These are phyloP conservation scores for Fusarium coicis DNA, from an alignment of 2,329 filamentous ascomycete genomes.

Conservation along the genomic window DNA sequence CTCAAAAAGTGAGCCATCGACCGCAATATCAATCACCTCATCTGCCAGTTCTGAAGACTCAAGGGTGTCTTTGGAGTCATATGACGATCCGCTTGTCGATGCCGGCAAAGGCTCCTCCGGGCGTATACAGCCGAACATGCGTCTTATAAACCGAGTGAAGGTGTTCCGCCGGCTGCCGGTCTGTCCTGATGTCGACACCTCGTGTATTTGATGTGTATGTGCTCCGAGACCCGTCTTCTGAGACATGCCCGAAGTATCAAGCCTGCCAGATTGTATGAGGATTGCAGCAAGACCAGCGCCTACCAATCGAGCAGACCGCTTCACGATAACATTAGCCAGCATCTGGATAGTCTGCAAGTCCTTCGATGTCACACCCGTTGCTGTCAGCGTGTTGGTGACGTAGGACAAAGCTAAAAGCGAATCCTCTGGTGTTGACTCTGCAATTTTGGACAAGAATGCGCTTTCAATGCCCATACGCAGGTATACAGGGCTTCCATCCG, in stretches of 20 bases:
- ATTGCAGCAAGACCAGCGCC: conserved; percentile 6
- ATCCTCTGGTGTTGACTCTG: accelerated
- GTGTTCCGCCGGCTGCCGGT: accelerated
- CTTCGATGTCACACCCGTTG: background rate
- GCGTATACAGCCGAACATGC: background rate
- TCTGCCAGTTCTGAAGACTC: background rate
- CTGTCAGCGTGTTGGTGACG: accelerated
- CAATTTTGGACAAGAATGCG: background rate
- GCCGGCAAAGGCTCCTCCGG: accelerated
- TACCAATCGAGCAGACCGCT: conserved; percentile 6
- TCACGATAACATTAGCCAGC: background rate
- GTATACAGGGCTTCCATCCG: background rate
- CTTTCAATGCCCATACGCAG: background rate
- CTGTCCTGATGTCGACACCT: accelerated
- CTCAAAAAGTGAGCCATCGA: conserved; percentile 8
- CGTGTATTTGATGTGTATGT: background rate
- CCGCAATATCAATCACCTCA: background rate
- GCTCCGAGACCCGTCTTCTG: background rate
- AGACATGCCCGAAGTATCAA: background rate
- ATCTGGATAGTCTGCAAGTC: background rate
- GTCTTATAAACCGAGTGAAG: accelerated
- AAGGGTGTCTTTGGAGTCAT: background rate
- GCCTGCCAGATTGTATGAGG: background rate
- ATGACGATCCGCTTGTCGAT: background rate
- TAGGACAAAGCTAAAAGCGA: background rate